Conservation (phyloP, 2,329 filamentous ascomycete species). For the Aspergillus chevalieri region DNA sequence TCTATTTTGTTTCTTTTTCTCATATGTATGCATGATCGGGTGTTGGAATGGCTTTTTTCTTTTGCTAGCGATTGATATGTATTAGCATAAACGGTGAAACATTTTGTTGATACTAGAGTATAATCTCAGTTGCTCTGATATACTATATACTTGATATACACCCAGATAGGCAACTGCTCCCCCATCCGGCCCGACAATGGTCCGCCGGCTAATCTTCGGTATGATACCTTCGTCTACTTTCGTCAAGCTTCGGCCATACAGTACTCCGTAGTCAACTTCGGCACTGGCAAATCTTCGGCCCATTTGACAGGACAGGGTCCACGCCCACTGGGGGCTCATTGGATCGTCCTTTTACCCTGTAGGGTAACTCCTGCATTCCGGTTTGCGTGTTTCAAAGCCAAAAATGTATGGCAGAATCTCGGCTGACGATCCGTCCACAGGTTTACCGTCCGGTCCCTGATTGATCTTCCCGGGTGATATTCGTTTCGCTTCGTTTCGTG, state of each 20-base stretch:
- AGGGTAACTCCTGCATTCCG: too few relatives aligned
- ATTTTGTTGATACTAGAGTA: not conserved
- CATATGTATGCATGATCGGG: too few relatives aligned
- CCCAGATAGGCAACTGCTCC: too few relatives aligned
- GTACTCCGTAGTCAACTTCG: not conserved
- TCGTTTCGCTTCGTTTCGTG: too few relatives aligned
- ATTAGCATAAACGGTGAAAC: not conserved
- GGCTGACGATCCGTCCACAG: not conserved
- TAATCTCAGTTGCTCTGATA: not conserved
- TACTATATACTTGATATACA: not conserved
- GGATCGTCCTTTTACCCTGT: not conserved
- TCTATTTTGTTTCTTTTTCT: conserved; percentile 7
- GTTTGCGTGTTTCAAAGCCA: too few relatives aligned
- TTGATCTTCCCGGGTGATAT: too few relatives aligned
- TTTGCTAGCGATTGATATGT: not conserved
- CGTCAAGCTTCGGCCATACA: not conserved
- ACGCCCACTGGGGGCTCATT: not conserved
- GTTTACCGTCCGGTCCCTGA: too few relatives aligned
- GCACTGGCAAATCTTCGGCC: not conserved
- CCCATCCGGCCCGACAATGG: not conserved
- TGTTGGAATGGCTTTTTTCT: too few relatives aligned
- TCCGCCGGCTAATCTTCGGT: not conserved
- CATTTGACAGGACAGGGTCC: too few relatives aligned
- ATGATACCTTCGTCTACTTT: not conserved
- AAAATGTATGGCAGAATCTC: not conserved